phyloP scores from a whole-genome alignment of 1,139 yeast genomes.

The Suhomyces anneliseae region DNA sequence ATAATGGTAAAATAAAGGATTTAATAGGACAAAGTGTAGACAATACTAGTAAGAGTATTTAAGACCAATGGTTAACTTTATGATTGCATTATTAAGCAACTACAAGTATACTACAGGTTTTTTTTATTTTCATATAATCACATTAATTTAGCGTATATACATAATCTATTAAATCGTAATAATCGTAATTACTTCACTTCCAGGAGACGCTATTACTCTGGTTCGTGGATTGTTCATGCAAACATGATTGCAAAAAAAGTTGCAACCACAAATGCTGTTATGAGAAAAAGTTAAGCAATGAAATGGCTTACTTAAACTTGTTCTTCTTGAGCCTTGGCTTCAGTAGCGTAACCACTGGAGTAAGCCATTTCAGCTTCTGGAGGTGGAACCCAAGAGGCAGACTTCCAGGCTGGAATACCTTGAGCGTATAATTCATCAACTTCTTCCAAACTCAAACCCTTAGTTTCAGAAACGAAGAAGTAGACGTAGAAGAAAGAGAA shows the following conservation, averaged over 20 bases:
- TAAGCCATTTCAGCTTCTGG: constrained; percentile 29
- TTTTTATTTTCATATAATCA: not conserved
- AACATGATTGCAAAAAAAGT: not conserved
- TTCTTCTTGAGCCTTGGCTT: constrained; percentile 18
- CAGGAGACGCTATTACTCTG: not conserved
- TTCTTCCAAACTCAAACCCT: constrained; percentile 65
- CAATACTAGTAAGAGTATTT: no score
- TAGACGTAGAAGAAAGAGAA: constrained; percentile 48
- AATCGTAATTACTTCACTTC: not conserved
- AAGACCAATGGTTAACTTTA: no score
- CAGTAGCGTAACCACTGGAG: constrained; percentile 20
- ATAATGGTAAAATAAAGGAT: no score
- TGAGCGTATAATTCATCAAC: constrained; percentile 63
- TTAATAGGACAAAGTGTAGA: no score
- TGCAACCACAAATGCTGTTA: no score
- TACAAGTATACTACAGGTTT: no score
- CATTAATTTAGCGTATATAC: not conserved
- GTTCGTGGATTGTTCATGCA: not conserved
- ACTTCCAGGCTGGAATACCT: constrained; percentile 49
- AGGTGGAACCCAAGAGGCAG: constrained; percentile 48
- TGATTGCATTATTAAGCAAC: no score
- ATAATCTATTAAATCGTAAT: not conserved
- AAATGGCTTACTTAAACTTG: constrained; percentile 14
- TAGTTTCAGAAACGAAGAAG: constrained; percentile 63
- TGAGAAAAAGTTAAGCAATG: not conserved